Conservation (phyloP, 2,329 filamentous ascomycete species). For the Colletotrichum sublineola region DNA sequence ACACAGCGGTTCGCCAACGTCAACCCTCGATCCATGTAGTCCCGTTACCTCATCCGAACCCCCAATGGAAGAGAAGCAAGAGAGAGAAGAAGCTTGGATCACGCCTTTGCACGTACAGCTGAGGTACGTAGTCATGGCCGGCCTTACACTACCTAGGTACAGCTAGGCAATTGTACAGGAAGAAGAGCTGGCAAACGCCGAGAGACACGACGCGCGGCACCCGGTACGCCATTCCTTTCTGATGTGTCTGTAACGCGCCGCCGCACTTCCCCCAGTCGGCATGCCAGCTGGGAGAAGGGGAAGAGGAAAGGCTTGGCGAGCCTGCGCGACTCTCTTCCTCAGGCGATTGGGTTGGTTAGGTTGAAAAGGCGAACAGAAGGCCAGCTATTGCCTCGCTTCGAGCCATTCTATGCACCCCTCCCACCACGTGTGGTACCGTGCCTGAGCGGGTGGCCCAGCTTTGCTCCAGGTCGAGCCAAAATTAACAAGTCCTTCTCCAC, state of each 20-base stretch:
- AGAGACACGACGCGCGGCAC: slow-evolving; percentile 41
- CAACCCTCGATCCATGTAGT: slow-evolving; percentile 25
- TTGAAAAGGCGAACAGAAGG: slow-evolving; percentile 11
- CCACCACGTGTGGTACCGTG: slow-evolving; percentile 31
- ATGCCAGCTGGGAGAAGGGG: neutral
- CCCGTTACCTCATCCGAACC: neutral
- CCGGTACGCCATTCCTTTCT: slow-evolving; percentile 11
- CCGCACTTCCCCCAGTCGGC: neutral
- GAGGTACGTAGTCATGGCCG: too few species aligned
- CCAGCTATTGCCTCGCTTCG: neutral
- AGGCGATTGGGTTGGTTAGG: neutral
- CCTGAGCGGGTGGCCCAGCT: slow-evolving; percentile 26
- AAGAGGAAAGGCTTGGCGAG: neutral
- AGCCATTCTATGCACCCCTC: neutral
- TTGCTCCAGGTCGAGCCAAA: slow-evolving; percentile 23
- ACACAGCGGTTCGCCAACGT: slow-evolving; percentile 21
- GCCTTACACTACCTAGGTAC: too few species aligned
- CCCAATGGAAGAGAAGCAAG: neutral
- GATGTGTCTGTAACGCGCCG: neutral
- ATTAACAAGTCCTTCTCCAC: slow-evolving; percentile 18
- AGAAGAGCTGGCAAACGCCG: neutral
- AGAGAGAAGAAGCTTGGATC: slow-evolving; percentile 9
- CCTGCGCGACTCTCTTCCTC: neutral
- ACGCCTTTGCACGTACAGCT: slow-evolving; percentile 26
- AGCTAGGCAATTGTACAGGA: too few species aligned